Base-by-base conservation (phyloP, 2,329 filamentous ascomycete species). In the Trichoderma asperellum region DNA sequence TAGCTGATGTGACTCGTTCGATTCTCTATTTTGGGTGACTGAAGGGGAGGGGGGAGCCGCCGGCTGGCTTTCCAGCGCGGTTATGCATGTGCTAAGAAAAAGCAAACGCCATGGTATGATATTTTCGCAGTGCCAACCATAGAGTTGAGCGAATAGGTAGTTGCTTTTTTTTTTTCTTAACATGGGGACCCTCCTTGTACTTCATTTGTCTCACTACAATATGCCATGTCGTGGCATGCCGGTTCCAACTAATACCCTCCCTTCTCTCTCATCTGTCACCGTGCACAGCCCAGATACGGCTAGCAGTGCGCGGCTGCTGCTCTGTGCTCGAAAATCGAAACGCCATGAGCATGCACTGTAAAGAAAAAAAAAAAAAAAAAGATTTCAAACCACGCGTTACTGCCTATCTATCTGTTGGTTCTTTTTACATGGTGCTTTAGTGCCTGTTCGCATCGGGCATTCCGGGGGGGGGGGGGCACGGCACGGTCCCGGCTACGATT, bases 291-390 rank as follows among this genome's bases (percentile, higher is more conserved):
- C 53, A 49, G 14, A 37, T 21, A 11, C n/a, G 29, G 32, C 63
- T 43, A 67, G 63, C 63, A 59, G 43, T 52, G 63, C n/a, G 16
- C 63, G 59, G 40, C 8, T 29, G 55, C 55, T 67, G 63, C 53
- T 67, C 63, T 59, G 63, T 67, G 63, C 63, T 52, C 37, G 56
- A 35, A 10, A 47, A 24, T 57, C 37, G 47, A 35, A 10, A 47
- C 24, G 14, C 35, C 35, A 4, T 32, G 10, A 12, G 5, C 35
- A 40, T 27, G 27, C 11, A 24, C 5, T 16, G 10, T 10, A 35
- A 35, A 35, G 10, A 35, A 35, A 35, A 35, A 35, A 35, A 35
- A 35, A 35, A 35, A 43, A 43, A 7, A n/a, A 43, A 43, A 43
- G 4, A 21, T 24, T 24, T 24, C 24, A 21, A 29, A 57, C 24